A percentile compares a stretch with the other conserved stretches of the same genome.
Conservation (phyloP, 140 eudicot genomes). For the Erigeron philadelphicus region DNA sequence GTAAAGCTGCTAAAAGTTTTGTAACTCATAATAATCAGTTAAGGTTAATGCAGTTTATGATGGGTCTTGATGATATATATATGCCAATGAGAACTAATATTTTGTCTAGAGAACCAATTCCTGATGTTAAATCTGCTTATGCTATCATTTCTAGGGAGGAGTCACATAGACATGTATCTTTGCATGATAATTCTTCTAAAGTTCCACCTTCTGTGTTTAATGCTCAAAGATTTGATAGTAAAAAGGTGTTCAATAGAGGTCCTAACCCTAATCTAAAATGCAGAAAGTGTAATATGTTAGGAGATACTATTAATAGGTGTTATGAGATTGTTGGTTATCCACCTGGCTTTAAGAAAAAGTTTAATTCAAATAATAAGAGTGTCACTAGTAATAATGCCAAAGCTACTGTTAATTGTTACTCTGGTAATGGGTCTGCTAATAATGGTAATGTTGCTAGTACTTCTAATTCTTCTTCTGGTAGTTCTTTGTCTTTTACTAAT, state of each 20-base stretch:
- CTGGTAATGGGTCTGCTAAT: too few relatives aligned
- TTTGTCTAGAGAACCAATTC: too few relatives aligned
- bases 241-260: too few relatives aligned
- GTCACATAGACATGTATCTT: neutral
- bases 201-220: neutral
- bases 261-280: neutral
- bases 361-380: too few relatives aligned
- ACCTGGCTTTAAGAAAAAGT: neutral
- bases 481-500: neutral
- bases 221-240: too few relatives aligned
- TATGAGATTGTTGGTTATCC: neutral
- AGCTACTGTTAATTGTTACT: too few relatives aligned
- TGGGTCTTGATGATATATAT: too few relatives aligned
- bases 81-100: too few relatives aligned
- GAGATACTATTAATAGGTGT: neutral
- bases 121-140: too few relatives aligned
- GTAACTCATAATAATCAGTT: neutral
- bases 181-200: neutral
- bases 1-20: neutral
- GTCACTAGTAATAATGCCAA: too few relatives aligned
- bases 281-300: neutral
- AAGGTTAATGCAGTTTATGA: neutral
- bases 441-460: too few relatives aligned
- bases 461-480: too few relatives aligned
- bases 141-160: neutral